These are phyloP conservation scores for Sporobolomyces roseus DNA, from an alignment of 768 basidiomycete species.

Conservation along the genomic window DNA sequence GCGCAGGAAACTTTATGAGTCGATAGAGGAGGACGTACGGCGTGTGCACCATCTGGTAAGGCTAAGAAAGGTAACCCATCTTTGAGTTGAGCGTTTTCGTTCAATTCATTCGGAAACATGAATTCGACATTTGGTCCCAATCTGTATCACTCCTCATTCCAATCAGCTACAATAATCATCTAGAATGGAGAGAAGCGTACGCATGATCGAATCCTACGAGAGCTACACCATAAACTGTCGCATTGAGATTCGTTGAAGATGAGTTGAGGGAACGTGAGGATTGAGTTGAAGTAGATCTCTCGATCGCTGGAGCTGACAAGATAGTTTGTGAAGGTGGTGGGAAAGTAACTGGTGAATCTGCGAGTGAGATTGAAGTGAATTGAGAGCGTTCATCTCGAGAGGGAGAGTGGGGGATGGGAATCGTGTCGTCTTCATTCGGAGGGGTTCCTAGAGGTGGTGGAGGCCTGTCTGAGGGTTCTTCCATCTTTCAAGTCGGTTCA, in stretches of 20 bases:
- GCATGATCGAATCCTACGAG: slow-evolving; percentile 50
- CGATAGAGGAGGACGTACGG: slow-evolving; percentile 57
- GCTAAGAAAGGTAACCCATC: slow-evolving; percentile 91
- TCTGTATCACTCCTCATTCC: no score
- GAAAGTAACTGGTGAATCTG: not conserved
- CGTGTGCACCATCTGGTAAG: slow-evolving; percentile 92
- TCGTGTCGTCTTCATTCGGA: no score
- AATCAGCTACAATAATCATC: no score
- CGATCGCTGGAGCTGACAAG: not conserved
- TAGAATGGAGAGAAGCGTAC: no score
- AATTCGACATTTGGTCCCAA: slow-evolving; percentile 86
- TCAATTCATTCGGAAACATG: slow-evolving; percentile 54
- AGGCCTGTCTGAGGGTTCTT: not conserved
- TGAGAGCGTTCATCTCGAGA: not conserved
- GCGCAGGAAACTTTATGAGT: no score
- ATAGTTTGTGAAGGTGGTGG: not conserved
- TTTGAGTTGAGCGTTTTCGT: slow-evolving; percentile 76
- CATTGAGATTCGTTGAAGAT: not conserved
- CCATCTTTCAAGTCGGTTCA: not conserved
- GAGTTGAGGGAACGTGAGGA: not conserved
- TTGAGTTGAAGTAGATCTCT: not conserved
- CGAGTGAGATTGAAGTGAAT: not conserved
- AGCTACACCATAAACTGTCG: slow-evolving; percentile 23
- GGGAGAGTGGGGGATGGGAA: not conserved
- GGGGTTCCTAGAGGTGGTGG: no score